phyloP scores from a whole-genome alignment of 2,329 filamentous ascomycete species.

The Apiospora hydei region DNA sequence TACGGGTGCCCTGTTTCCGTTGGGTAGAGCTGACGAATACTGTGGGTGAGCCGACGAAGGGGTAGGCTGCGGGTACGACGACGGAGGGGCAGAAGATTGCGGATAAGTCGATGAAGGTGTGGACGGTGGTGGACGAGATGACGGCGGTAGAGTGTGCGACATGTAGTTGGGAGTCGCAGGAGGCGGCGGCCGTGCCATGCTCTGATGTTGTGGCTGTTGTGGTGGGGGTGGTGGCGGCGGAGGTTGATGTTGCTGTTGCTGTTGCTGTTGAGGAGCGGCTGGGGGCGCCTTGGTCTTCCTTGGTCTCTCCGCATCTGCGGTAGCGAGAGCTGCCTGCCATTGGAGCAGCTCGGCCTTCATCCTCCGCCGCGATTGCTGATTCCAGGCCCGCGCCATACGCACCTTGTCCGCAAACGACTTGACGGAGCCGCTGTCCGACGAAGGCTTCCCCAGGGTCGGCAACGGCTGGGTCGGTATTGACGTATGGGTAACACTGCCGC shows the following conservation, averaged over 20 bases:
- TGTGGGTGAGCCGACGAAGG: not conserved
- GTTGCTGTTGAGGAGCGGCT: conserved; percentile 12
- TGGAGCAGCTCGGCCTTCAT: conserved; percentile 38
- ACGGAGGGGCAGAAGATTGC: not conserved
- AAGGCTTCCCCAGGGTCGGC: not conserved
- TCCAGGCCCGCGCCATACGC: conserved; percentile 32
- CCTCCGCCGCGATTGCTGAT: conserved; percentile 35
- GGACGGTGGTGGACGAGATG: not conserved
- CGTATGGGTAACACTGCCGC: not conserved
- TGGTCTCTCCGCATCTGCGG: conserved; percentile 36
- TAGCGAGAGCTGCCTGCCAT: conserved; percentile 41
- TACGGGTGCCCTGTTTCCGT: conserved; percentile 4
- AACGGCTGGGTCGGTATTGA: not conserved
- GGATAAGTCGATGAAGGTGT: not conserved
- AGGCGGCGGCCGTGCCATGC: not conserved
- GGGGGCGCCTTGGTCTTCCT: conserved; percentile 18
- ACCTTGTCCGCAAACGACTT: conserved; percentile 38
- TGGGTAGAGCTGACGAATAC: not conserved
- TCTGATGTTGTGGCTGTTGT: not conserved
- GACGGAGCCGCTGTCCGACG: conserved; percentile 8
- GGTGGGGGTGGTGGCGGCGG: not conserved
- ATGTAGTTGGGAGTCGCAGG: not conserved
- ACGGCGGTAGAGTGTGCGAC: not conserved
- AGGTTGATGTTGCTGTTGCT: not conserved
- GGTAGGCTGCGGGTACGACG: not conserved